phyloP scores from a whole-genome alignment of 2,329 filamentous ascomycete genomes.

The Ophiostoma ulmi region DNA sequence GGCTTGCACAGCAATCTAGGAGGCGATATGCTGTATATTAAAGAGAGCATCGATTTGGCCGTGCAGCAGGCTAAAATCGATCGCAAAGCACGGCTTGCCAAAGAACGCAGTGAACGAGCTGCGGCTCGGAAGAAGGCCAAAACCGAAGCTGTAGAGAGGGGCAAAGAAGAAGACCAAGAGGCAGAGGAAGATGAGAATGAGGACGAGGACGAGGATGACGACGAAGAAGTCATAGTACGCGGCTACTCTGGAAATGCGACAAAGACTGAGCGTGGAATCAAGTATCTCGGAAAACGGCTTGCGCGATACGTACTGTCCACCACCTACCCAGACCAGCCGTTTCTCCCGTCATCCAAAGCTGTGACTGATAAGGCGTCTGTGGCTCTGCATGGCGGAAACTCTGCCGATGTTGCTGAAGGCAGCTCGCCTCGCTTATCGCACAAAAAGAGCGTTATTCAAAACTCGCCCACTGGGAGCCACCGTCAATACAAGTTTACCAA shows the following conservation, averaged over 20 bases:
- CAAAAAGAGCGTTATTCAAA: constrained; percentile 50
- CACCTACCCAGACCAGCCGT: constrained; percentile 92
- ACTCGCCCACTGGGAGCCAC: constrained; percentile 31
- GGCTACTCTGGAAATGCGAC: constrained; percentile 88
- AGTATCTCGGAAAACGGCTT: constrained; percentile 90
- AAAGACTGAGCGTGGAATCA: constrained; percentile 89
- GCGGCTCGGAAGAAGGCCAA: constrained; percentile 18
- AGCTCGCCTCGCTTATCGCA: constrained; percentile 33
- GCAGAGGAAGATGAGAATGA: constrained; percentile 31
- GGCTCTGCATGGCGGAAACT: constrained; percentile 30
- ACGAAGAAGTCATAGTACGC: constrained; percentile 81
- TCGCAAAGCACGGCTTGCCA: constrained; percentile 56
- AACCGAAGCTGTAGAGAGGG: constrained; percentile 19
- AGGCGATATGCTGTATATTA: constrained; percentile 93
- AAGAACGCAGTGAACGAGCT: constrained; percentile 33
- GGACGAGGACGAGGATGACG: constrained; percentile 50
- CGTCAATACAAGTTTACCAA: constrained; percentile 80
- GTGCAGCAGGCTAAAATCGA: constrained; percentile 68
- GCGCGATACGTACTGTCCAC: constrained; percentile 85
- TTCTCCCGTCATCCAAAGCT: constrained; percentile 59
- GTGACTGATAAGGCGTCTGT: constrained; percentile 40
- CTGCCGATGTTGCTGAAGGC: background rate
- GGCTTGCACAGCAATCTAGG: constrained; percentile 93
- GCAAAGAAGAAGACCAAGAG: constrained; percentile 8
- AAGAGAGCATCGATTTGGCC: constrained; percentile 90